Evolutionary conservation across 1,139 yeast genomes (phyloP), one percentile per base, ranked within the genome.

Genomic region (Yamadazyma friedrichii): DNA sequence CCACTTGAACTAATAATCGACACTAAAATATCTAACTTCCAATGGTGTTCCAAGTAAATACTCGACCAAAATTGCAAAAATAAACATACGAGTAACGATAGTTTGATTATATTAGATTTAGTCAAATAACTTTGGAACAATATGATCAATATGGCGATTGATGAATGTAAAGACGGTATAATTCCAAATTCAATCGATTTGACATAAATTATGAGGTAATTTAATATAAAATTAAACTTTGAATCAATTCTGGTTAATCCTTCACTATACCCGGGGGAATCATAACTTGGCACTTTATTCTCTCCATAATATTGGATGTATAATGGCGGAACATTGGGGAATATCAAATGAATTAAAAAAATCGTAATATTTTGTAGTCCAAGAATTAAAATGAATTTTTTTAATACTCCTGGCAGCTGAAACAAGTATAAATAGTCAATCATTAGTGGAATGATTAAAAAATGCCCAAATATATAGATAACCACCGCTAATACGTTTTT

Each of bases 261-360:
- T 2, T 88, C 88, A 1, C 87, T 85, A 55, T 78, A 82, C 6
- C 88, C 88, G 3, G 78, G 78, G 67, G 77, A 76, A 31, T 75
- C 77, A 55, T 82, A 82, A 51, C 71, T 67, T 1, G 82, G 83
- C 0, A 56, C 55, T 35, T 74, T 69, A 45, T 78, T 71, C 28
- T 74, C 71, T 3, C 85, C 84, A 52, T 82, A 69, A 51, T 78
- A 48, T 52, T 78, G 82, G 37, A 80, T 75, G 55, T 80, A 82
- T 85, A 88, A 81, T 4, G 88, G 88, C 1, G 88, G 84, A 0
- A 87, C 85, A 53, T 78, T 80, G 12, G 88, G 88, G 52, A 81
- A 67, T 11, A 71, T 42, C 36, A 82, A 59, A 55, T 82, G 88
- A 6, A 86, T 81, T 31, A 72, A 38, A 1, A 81, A 83, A 10